phyloP scores from a whole-genome alignment of 2,329 filamentous ascomycete genomes.

The Pestalotiopsis sp. region DNA sequence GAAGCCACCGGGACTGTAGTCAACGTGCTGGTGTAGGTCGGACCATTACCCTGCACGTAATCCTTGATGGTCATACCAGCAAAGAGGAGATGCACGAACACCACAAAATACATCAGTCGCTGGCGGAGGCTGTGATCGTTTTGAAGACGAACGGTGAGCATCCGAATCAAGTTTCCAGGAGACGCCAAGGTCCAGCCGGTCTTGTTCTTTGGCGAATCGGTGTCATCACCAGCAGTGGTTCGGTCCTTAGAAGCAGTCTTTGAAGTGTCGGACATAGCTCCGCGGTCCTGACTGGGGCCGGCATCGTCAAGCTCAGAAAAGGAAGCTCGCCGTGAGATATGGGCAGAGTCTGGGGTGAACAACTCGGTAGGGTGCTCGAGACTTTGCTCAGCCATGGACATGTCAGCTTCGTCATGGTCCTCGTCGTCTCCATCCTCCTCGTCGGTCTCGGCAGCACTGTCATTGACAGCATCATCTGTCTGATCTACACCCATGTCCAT shows the following conservation, averaged over 20 bases:
- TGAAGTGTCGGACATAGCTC: neutral
- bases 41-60: neutral
- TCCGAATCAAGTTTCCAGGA: neutral
- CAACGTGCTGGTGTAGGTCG: constrained; percentile 22
- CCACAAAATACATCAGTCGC: neutral
- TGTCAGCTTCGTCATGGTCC: constrained; percentile 19
- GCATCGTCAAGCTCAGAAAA: constrained; percentile 14
- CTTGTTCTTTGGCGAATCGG: neutral
- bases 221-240: neutral
- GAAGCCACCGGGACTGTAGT: constrained; percentile 35
- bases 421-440: constrained; percentile 21
- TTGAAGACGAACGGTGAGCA: neutral
- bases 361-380: constrained; percentile 34
- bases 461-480: constrained; percentile 17
- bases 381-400: constrained; percentile 30
- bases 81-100: neutral
- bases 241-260: neutral
- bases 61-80: neutral
- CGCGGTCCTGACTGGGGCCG: constrained; percentile 8
- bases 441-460: constrained; percentile 15
- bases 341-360: constrained; percentile 25
- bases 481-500: constrained; percentile 22
- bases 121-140: neutral
- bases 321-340: constrained; percentile 17
- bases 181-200: neutral